phyloP scores from a whole-genome alignment of 495 filamentous ascomycete genomes.

The Penicillium crystallinum region DNA sequence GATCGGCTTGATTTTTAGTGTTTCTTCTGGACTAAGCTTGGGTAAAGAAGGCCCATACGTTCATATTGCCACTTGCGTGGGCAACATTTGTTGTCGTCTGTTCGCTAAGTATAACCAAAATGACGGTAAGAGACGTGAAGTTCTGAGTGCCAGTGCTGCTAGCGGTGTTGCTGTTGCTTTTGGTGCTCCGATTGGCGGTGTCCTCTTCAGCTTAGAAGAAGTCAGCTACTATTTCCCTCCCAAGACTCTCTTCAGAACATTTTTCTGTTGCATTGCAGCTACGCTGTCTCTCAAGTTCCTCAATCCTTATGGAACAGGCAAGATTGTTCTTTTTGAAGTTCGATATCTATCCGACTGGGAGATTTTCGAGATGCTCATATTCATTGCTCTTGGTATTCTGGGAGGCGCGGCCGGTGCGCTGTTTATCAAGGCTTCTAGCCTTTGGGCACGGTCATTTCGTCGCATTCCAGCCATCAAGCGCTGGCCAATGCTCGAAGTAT shows the following conservation, averaged over 20 bases:
- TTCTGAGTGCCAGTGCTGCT: constrained; percentile 86
- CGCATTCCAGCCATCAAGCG: constrained; percentile 74
- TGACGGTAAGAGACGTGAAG: constrained; percentile 85
- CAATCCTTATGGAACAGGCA: constrained; percentile 92
- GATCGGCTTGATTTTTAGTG: constrained; percentile 74
- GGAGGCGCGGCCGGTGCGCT: constrained; percentile 82
- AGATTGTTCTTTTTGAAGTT: constrained; percentile 95
- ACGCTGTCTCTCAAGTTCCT: constrained; percentile 88
- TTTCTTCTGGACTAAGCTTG: constrained; percentile 86
- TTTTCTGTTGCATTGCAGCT: constrained; percentile 95
- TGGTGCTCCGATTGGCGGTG: constrained; percentile 87
- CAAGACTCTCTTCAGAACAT: constrained; percentile 96
- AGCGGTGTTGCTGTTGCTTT: constrained; percentile 94
- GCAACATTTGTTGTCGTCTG: constrained; percentile 89
- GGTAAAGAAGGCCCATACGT: constrained; percentile 98
- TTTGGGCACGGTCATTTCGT: constrained; percentile 87
- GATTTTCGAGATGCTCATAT: constrained; percentile 82
- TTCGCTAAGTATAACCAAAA: constrained; percentile 93
- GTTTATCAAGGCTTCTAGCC: constrained; percentile 90
- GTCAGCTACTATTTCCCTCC: constrained; percentile 96
- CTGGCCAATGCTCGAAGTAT: constrained; percentile 80
- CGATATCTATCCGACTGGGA: constrained; percentile 91
- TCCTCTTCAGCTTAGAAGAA: constrained; percentile 92
- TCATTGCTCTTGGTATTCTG: constrained; percentile 77
- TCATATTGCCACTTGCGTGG: constrained; percentile 92